Base-by-base conservation (phyloP, 139 green algal genomes). In the Spirogloea muscicola region DNA sequence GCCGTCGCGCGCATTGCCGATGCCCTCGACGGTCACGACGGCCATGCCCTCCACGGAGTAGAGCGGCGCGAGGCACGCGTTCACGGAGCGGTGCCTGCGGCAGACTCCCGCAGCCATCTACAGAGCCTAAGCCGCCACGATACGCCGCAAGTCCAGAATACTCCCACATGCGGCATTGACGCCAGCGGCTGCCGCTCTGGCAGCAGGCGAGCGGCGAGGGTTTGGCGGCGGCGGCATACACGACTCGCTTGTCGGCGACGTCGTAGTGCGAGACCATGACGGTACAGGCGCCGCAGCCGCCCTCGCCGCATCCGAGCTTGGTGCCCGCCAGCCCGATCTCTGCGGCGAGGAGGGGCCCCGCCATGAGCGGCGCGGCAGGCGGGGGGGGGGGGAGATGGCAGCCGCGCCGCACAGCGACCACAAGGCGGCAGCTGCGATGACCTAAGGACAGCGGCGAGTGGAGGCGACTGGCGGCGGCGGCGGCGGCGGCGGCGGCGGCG, bases 241-340 rank as follows among this genome's bases (percentile, higher is more conserved):
- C 46, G 61, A 71, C 18, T 43, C 82, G 37, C 13, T 61, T 59
- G 16, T 73, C 21, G 6, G 79, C 76, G 3, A 59, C 79, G 37
- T 96, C 85, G 31, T 63, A 88, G 48, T 68, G 63, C 21, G 86
- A 87, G 27, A 98, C 79, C 90, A 98, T 95, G 21, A 98, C 90
- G 3, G 93, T 98, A 84, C 93, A 98, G 1, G 93, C 93, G 1
- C 93, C 93, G 74, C 93, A 98, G 3, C 93, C 93, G 5, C 93
- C 93, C 80, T 98, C 93, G 9, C 91, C 93, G 77, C 93, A 98
- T 0, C 91, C 92, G n/a, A 97, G 80, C 84, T 98, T 98, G 36
- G 93, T 95, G 1, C 93, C 93, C 1, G 88, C 95, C 21, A 93
- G 66, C 0, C 91, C 88, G 42, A 75, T 70, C 6, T 79, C 72